Evolutionary conservation across 2,329 filamentous ascomycete genomes (phyloP), one percentile per base, ranked within the genome.

Genomic region (Cercospora beticola): DNA sequence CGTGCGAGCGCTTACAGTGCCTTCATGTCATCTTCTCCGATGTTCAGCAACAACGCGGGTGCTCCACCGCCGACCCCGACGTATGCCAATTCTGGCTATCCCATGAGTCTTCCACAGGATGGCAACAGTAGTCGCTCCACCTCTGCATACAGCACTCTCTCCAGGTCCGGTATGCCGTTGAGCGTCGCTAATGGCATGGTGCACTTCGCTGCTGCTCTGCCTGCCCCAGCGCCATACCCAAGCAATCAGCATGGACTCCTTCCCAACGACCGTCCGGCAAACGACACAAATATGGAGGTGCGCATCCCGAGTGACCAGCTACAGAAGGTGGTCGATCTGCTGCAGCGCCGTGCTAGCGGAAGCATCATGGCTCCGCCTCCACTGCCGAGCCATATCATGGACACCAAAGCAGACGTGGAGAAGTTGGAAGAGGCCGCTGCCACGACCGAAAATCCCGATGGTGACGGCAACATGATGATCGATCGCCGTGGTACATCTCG

Each of bases 271-370:
- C 14, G 3, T 59, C 16, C 56, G 21, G n/a, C 36, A 46, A 26
- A 14, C 58, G 33, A 57, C 23, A 33, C n/a, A 30, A 36, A 21
- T 59, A 14, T 59, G 12, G 62, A 69, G 28, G 18, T 74, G 1
- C 70, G 74, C 28, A 67, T 78, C 16, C 74, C 76, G 4, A 77
- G 72, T 63, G 75, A 77, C 33, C 76, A 77, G 66, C 54, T 78
- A 9, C 67, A 72, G 26, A 68, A 73, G 43, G 70, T 78, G 18
- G 60, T 62, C 60, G 36, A 40, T 28, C 21, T 49, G 31, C 46
- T 31, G 46, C 59, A 67, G 46, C 59, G 52, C 28, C 40, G 40
- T 2, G 60, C 61, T 21, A 54, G 40, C 36, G 54, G 31, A 18
- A 57, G 49, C 40, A 61, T 67, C 30, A 76, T 76, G 75, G 73